These are phyloP conservation scores for Biancaea sappan DNA, from an alignment of 306 rosid species.

Conservation along the genomic window DNA sequence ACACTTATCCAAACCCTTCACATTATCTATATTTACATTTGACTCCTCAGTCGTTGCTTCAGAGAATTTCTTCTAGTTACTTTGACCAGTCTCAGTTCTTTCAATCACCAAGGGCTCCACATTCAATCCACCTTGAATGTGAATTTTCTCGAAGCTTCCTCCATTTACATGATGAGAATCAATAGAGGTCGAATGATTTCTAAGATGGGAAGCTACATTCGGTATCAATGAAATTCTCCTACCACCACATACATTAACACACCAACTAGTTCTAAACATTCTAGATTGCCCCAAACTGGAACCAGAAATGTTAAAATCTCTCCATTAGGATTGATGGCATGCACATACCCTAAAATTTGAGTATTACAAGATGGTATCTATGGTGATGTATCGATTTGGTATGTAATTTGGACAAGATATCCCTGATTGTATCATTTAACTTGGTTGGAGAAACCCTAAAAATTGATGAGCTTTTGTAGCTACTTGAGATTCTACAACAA, in stretches of 20 bases:
- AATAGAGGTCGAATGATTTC: slow-evolving; percentile 73
- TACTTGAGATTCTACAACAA: slow-evolving; percentile 58
- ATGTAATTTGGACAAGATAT: slow-evolving; percentile 40
- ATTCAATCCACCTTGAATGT: slow-evolving; percentile 70
- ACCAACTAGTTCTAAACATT: slow-evolving; percentile 34
- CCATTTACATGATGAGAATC: slow-evolving; percentile 68
- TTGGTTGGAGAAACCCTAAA: slow-evolving; percentile 50
- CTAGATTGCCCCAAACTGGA: slow-evolving; percentile 54
- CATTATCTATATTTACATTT: slow-evolving; percentile 45
- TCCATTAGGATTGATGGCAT: slow-evolving; percentile 50
- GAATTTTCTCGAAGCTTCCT: slow-evolving; percentile 66
- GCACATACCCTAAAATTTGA: slow-evolving; percentile 44
- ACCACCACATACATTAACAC: slow-evolving; percentile 40
- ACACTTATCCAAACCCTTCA: slow-evolving; percentile 49
- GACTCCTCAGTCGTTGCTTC: slow-evolving; percentile 36
- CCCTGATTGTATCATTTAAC: slow-evolving; percentile 32
- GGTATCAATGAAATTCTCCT: slow-evolving; percentile 48
- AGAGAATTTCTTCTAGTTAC: slow-evolving; percentile 49
- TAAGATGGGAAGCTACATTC: slow-evolving; percentile 68
- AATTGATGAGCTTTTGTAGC: slow-evolving; percentile 50
- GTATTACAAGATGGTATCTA: slow-evolving; percentile 39
- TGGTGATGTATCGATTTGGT: slow-evolving; percentile 24
- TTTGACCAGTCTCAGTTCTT: slow-evolving; percentile 43
- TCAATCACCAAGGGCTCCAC: slow-evolving; percentile 62
- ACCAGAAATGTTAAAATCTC: slow-evolving; percentile 53